Evolutionary conservation across 176 grass and related monocot species (phyloP).

Genomic region (Triticum monococcum): DNA sequence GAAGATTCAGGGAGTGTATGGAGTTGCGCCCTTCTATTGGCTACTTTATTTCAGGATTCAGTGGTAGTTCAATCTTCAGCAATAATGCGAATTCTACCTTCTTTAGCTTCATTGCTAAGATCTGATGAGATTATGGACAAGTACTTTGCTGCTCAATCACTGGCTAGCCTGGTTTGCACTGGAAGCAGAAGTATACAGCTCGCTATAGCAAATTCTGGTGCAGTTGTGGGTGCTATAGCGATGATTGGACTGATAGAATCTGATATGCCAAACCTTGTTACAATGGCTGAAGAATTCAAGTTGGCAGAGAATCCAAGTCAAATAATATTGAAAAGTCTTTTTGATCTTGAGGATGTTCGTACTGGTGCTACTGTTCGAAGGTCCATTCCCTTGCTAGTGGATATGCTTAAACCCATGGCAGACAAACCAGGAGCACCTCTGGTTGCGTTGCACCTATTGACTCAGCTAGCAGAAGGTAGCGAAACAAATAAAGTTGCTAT

Average conservation of each 20-base stretch:
- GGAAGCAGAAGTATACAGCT: slow-evolving; percentile 77
- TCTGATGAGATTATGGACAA: slow-evolving; percentile 66
- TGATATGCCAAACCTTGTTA: slow-evolving; percentile 59
- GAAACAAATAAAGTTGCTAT: slow-evolving; percentile 82
- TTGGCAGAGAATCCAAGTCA: slow-evolving; percentile 73
- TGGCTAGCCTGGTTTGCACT: slow-evolving; percentile 81
- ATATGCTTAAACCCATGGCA: slow-evolving; percentile 91
- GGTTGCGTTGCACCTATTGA: slow-evolving; percentile 86
- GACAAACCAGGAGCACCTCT: slow-evolving; percentile 93
- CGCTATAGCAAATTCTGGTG: slow-evolving; percentile 88
- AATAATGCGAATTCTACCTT: slow-evolving; percentile 64
- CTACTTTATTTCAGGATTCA: slow-evolving; percentile 89
- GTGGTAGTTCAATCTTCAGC: slow-evolving; percentile 72
- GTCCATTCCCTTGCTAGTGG: slow-evolving; percentile 90
- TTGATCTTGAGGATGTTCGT: slow-evolving; percentile 80
- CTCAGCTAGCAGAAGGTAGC: slow-evolving; percentile 65
- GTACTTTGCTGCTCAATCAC: slow-evolving; percentile 90
- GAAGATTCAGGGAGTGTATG: slow-evolving; percentile 77
- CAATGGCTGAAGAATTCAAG: slow-evolving; percentile 70
- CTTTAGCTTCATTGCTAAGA: slow-evolving; percentile 76
- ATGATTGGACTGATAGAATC: slow-evolving; percentile 84
- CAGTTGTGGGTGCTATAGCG: slow-evolving; percentile 65
- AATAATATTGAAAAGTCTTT: slow-evolving; percentile 70
- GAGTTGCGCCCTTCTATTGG: slow-evolving; percentile 79
- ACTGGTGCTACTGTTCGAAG: slow-evolving; percentile 68